Evolutionary conservation across 208 protist genomes (phyloP).

Genomic region (Leptomonas pyrrhocoris): DNA sequence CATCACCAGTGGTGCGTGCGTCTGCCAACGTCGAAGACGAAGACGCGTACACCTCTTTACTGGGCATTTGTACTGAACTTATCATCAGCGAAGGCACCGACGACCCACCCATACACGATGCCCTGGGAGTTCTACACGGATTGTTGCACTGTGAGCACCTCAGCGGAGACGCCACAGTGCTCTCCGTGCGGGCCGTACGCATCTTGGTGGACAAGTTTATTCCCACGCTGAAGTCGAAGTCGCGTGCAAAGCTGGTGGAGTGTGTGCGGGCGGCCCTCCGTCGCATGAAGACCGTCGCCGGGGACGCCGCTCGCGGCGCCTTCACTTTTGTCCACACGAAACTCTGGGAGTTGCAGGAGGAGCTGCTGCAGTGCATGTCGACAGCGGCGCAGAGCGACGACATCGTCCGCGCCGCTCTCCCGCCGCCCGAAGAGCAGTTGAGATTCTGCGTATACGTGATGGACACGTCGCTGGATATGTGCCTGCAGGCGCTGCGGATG

Average conservation of each 20-base stretch:
- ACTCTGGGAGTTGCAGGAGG: slow-evolving; percentile 68
- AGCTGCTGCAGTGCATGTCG: slow-evolving; percentile 77
- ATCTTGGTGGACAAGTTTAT: slow-evolving; percentile 77
- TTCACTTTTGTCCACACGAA: slow-evolving; percentile 48
- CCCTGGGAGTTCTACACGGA: slow-evolving; percentile 22
- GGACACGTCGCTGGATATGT: slow-evolving; percentile 67
- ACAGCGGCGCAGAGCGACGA: slow-evolving; percentile 34
- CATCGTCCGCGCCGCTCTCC: slow-evolving; percentile 37
- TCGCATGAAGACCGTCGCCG: background rate
- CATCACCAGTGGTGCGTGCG: no score
- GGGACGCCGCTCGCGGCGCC: background rate
- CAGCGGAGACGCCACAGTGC: slow-evolving; percentile 73
- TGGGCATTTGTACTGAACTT: slow-evolving; percentile 40
- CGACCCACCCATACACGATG: slow-evolving; percentile 8
- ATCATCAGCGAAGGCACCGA: slow-evolving; percentile 36
- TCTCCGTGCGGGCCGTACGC: slow-evolving; percentile 65
- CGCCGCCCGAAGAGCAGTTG: slow-evolving; percentile 58
- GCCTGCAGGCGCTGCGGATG: slow-evolving; percentile 70
- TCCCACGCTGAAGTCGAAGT: slow-evolving; percentile 10
- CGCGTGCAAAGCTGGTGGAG: slow-evolving; percentile 16
- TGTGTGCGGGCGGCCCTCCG: slow-evolving; percentile 17
- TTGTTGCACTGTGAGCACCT: slow-evolving; percentile 29
- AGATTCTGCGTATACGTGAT: slow-evolving; percentile 65
- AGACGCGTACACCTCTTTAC: slow-evolving; percentile 28
- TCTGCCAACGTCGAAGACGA: no score